Conservation (phyloP, 2,329 filamentous ascomycete genomes). For the Xylariales sp. region DNA sequence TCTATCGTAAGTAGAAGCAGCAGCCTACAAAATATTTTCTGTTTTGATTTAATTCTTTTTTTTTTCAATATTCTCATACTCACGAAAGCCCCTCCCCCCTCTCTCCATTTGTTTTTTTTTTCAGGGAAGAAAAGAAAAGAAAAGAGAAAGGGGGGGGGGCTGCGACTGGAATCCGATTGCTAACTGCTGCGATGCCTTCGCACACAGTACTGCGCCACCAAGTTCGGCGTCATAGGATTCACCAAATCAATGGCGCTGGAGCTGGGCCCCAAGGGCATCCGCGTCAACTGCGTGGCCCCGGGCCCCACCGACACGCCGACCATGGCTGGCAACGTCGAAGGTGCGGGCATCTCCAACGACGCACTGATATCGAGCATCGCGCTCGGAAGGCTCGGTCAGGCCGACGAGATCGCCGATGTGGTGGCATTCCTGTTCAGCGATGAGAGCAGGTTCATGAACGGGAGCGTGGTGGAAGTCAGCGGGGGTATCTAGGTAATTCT, state of each 20-base stretch:
- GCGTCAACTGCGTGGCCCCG: slow-evolving; percentile 28
- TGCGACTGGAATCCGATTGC: too few relatives aligned
- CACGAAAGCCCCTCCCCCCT: too few relatives aligned
- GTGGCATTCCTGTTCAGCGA: slow-evolving; percentile 46
- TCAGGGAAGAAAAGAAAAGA: too few relatives aligned
- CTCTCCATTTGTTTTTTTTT: too few relatives aligned
- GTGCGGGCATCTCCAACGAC: slow-evolving; percentile 32
- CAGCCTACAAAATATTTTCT: too few relatives aligned
- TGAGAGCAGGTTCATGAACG: slow-evolving; percentile 49
- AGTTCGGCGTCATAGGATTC: slow-evolving; percentile 36
- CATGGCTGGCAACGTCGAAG: slow-evolving; percentile 40
- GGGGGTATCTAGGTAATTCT: too few relatives aligned
- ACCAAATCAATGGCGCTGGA: slow-evolving; percentile 37
- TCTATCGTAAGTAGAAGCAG: slow-evolving; percentile 4
- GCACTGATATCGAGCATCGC: slow-evolving; percentile 16
- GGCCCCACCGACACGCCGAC: slow-evolving; percentile 23
- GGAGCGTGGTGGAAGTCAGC: slow-evolving; percentile 40
- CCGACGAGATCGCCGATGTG: slow-evolving; percentile 25
- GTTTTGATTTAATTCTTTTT: too few relatives aligned
- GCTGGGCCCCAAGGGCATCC: slow-evolving; percentile 30
- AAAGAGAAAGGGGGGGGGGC: too few relatives aligned
- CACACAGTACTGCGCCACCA: slow-evolving; percentile 28
- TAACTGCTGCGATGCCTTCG: too few relatives aligned
- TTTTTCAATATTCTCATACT: too few relatives aligned
- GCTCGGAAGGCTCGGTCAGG: slow-evolving; percentile 19